A percentile compares a stretch with the other conserved stretches of the same genome.
Evolutionary conservation across 208 protist species (phyloP).

Genomic region (Vickermania ingenoplastis): DNA sequence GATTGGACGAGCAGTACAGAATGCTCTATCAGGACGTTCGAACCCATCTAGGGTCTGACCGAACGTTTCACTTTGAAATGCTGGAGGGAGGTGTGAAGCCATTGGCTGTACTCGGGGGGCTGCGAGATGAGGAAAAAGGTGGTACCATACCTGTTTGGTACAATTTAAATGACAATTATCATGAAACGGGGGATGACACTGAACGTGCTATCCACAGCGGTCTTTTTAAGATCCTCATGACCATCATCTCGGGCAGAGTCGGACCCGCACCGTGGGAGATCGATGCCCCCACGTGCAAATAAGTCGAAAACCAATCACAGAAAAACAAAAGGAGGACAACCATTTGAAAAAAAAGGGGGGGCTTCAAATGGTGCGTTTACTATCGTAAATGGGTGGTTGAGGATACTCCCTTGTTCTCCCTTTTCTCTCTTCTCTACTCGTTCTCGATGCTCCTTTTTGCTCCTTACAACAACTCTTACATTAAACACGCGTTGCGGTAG

Average conservation of each 20-base stretch:
- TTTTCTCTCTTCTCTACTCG: too few species aligned
- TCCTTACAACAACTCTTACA: too few species aligned
- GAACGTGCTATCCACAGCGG: background rate
- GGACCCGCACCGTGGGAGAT: background rate
- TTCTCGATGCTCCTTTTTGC: too few species aligned
- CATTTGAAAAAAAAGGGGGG: too few species aligned
- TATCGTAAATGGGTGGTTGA: too few species aligned
- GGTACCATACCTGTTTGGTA: background rate
- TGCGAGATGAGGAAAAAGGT: background rate
- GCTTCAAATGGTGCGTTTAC: too few species aligned
- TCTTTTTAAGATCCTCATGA: background rate
- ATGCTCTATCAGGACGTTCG: background rate
- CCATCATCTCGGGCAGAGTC: background rate
- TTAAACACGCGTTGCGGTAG: too few species aligned
- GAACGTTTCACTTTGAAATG: conserved; percentile 3
- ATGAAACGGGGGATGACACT: background rate
- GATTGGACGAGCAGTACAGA: background rate
- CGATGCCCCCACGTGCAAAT: background rate
- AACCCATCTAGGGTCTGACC: background rate
- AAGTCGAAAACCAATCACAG: background rate
- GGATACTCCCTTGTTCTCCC: too few species aligned
- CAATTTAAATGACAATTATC: conserved; percentile 2
- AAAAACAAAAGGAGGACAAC: too few species aligned
- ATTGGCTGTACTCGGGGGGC: background rate
- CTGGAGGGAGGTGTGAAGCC: background rate